Percentiles rank a stretch among this genome's conserved stretches.
phyloP scores from a whole-genome alignment of 148 eudicot species.

The Dianthus caryophyllus region DNA sequence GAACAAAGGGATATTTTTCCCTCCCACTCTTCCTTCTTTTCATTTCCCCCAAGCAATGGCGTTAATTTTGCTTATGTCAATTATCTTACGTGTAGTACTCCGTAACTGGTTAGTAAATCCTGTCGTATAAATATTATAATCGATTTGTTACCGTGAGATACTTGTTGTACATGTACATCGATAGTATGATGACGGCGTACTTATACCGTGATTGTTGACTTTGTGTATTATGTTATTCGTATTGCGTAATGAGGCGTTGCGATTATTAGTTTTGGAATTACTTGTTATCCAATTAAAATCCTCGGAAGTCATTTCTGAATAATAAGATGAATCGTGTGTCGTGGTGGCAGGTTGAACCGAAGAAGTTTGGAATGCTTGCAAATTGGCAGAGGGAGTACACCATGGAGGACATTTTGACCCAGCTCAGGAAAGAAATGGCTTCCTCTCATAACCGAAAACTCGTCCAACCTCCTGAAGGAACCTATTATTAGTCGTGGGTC shows the following conservation, averaged over 20 bases:
- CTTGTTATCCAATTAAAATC: too few species aligned
- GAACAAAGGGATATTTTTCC: not conserved
- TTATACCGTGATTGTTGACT: not conserved
- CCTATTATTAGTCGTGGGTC: slow-evolving; percentile 35
- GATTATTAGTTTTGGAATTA: not conserved
- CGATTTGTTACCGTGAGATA: not conserved
- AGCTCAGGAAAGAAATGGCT: slow-evolving; percentile 59
- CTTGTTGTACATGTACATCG: not conserved
- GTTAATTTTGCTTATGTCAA: not conserved
- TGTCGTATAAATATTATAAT: too few species aligned
- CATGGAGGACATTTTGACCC: slow-evolving; percentile 56
- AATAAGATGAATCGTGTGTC: not conserved
- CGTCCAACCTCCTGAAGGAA: slow-evolving; percentile 59
- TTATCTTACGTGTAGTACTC: not conserved
- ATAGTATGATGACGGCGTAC: not conserved
- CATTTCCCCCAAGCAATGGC: not conserved
- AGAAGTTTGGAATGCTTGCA: slow-evolving; percentile 49
- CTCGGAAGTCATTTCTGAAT: not conserved
- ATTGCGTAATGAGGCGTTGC: not conserved
- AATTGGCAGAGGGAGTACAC: slow-evolving; percentile 57
- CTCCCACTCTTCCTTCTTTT: not conserved
- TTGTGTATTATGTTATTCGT: not conserved
- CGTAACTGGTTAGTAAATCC: too few species aligned
- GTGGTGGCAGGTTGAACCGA: slow-evolving; percentile 47
- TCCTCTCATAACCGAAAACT: slow-evolving; percentile 52